Conservation (phyloP, 2,329 filamentous ascomycete species). For the Cercospora sojina region DNA sequence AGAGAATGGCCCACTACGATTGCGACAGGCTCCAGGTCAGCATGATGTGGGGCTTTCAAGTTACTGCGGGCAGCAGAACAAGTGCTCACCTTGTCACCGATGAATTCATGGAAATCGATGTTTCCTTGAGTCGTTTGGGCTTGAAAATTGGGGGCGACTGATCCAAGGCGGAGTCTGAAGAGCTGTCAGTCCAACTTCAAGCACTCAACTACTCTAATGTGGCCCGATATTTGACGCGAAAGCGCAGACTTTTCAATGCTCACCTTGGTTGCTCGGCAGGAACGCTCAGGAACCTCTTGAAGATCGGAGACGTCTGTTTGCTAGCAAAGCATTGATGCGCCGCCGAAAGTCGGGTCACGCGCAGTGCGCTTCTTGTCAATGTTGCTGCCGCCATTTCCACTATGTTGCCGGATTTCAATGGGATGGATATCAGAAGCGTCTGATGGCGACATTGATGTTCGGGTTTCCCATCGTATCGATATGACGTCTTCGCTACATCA, state of each 20-base stretch:
- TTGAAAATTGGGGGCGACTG: conserved; percentile 75
- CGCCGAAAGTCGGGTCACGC: conserved; percentile 22
- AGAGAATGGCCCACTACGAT: conserved; percentile 65
- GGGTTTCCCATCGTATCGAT: background rate
- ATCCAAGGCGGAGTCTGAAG: conserved; percentile 44
- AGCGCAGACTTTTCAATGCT: background rate
- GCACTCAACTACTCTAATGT: background rate
- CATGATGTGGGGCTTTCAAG: background rate
- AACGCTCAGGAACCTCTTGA: conserved; percentile 27
- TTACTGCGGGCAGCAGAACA: background rate
- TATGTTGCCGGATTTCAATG: background rate
- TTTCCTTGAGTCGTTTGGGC: conserved; percentile 73
- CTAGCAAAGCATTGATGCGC: conserved; percentile 26
- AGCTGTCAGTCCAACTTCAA: background rate
- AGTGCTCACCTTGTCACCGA: conserved; percentile 58
- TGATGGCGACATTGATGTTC: background rate
- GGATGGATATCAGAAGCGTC: background rate
- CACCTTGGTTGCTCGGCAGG: conserved; percentile 27
- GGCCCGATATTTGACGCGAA: too few species aligned
- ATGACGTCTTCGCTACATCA: background rate
- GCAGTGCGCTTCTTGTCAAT: conserved; percentile 26
- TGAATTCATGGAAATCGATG: conserved; percentile 80
- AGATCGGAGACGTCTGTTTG: conserved; percentile 34
- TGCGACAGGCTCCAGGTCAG: background rate
- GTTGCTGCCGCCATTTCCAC: conserved; percentile 19